Percentiles rank a stretch among this genome's conserved stretches.
Conservation (phyloP, 2,329 filamentous ascomycete genomes). For the Zymoseptoria tritici region DNA sequence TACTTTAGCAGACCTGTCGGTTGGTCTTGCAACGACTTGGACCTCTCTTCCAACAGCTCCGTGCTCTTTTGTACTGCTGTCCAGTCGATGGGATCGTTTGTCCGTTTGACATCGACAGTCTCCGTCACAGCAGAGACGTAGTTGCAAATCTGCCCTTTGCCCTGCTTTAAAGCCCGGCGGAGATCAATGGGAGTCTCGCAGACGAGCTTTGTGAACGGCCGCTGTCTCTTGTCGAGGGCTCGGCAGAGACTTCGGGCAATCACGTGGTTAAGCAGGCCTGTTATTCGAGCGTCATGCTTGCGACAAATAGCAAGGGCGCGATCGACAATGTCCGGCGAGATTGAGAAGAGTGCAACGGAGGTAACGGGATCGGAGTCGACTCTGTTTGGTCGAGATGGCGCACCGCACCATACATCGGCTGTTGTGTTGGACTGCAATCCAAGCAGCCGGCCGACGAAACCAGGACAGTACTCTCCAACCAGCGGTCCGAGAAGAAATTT, state of each 20-base stretch:
- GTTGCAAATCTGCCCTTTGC: slow-evolving; percentile 32
- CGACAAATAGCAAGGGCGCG: slow-evolving; percentile 28
- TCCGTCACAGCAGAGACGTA: slow-evolving; percentile 23
- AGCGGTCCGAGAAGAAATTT: slow-evolving; percentile 37
- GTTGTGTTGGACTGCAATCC: slow-evolving; percentile 28
- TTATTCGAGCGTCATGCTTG: slow-evolving; percentile 34
- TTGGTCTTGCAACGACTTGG: slow-evolving; percentile 32
- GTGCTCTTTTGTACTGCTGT: slow-evolving; percentile 27
- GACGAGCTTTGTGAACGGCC: slow-evolving; percentile 29
- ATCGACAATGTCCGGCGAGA: slow-evolving; percentile 25
- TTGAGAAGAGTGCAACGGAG: slow-evolving; percentile 11
- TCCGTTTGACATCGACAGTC: slow-evolving; percentile 3
- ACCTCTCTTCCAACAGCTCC: slow-evolving; percentile 26
- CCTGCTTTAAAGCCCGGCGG: slow-evolving; percentile 29
- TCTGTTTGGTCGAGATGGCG: slow-evolving; percentile 7
- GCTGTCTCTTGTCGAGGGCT: slow-evolving; percentile 17
- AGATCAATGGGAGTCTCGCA: slow-evolving; percentile 38
- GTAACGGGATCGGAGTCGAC: slow-evolving; percentile 1
- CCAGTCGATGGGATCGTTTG: slow-evolving; percentile 28
- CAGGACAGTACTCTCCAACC: slow-evolving; percentile 33
- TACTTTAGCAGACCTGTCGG: slow-evolving; percentile 40
- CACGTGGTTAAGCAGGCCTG: slow-evolving; percentile 36
- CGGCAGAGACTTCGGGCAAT: slow-evolving; percentile 34
- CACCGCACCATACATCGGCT: slow-evolving; percentile 20
- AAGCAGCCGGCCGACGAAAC: slow-evolving; percentile 19